Base-by-base conservation (phyloP, 129 eudicot genomes). In the Pittosporum tobira region DNA sequence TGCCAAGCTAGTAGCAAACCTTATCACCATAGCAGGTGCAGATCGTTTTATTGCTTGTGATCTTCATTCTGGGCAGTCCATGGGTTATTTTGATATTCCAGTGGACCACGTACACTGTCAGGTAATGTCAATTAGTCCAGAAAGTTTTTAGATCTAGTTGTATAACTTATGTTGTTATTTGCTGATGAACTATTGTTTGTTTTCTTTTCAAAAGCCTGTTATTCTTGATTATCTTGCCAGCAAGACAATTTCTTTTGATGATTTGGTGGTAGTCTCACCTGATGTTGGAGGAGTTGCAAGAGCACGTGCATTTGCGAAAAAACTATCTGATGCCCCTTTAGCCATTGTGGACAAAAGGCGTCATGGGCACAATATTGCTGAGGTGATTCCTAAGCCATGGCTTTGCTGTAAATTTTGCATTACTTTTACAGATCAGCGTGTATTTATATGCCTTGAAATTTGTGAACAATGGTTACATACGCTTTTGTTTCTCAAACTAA, bases 251-350 rank as follows among this genome's bases (percentile, higher is more conserved):
- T 59, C 77, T 75, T 77, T 87, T 18, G 65, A 61, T 73, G 88
- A 88, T 77, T 60, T 88, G 76, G 94, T 88, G 9, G 96, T 88
- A 60, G 96, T 88, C 20, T 83, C 96, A 22, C 96, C 96, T 59
- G 96, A 88, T 71, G 96, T 88, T 71, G 96, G 96, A 67, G 96
- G 96, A n/a, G 96, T 83, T 75, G 96, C 96, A 23, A 75, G 96
- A 64, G 96, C 96, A 20, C 85, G 96, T 62, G 96, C 96, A 45
- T 87, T 87, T 75, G 96, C 96, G 15, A 87, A 87, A 75, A 87
- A 87, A 46, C 58, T 87, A 66, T 83, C 94, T 40, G 96, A 87
- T 76, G 96, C 96, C 22, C 96, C 96, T 59, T 64, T 87, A 73
- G 96, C 96, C 8, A 87, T 87, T 65, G 96, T 87, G 54, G 96